Evolutionary conservation across 805 yeast species (phyloP), one percentile per base, ranked within the genome.

Genomic region (Yarrowia osloensis): DNA sequence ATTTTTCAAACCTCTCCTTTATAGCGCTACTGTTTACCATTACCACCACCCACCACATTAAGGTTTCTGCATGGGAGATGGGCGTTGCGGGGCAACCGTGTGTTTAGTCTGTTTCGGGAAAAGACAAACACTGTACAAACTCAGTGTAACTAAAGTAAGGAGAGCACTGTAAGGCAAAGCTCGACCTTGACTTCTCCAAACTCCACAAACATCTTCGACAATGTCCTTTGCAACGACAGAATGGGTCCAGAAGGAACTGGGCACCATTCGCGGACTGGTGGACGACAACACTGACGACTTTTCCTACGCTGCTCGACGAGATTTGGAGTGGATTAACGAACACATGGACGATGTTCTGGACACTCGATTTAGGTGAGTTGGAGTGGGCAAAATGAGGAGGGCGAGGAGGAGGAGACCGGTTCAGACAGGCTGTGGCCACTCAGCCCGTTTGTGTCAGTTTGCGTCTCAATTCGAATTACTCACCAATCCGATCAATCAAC

Each of bases 241-340:
- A 69, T 85, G 86, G 85, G 77, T 84, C 57, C 77, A 82, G 37
- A 74, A 74, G 61, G 86, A 84, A 70, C 74, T 82, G 73, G 72
- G 74, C 67, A 75, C 78, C 17, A 77, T 80, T 33, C 77, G 77
- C 69, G 77, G 76, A 49, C 75, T 78, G 66, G 80, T 82, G 70
- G 70, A 73, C 12, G 73, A 76, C 24, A 77, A 78, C 67, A 72
- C 78, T 15, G 83, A 80, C 66, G 79, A 77, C 44, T 74, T 82
- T 52, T 79, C 81, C 17, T 75, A 74, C 29, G 76, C 77, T 7
- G 77, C 83, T 6, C 73, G 78, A 8, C 72, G 79, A 13, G 82
- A 80, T 47, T 69, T 82, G 37, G 77, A 79, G 11, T 78, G 79
- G 78, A 72, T 82, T 59, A 77, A 80, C 68, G 81, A 79, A 50